These are phyloP conservation scores for Hylodesmum podocarpum DNA, from an alignment of 306 rosid species.

Conservation along the genomic window DNA sequence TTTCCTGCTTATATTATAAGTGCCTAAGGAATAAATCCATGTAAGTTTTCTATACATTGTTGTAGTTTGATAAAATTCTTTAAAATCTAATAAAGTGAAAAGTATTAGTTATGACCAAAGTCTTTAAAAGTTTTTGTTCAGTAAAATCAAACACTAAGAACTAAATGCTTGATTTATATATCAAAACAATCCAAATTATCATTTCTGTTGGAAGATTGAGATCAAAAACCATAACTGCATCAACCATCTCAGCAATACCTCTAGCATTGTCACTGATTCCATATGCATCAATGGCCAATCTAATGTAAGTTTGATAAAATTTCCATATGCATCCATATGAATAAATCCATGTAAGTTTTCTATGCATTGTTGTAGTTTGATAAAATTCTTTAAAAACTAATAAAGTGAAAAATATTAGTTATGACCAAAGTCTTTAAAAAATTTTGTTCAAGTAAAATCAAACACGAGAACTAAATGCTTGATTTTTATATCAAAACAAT, in stretches of 20 bases:
- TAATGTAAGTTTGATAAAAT: too few relatives aligned
- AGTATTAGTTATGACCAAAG: slow-evolving; percentile 20
- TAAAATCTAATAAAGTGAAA: slow-evolving; percentile 49
- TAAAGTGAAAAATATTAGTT: neutral
- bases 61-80: slow-evolving; percentile 83
- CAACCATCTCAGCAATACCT: slow-evolving; percentile 99
- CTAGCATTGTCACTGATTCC: slow-evolving; percentile 99
- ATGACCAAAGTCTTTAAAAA: slow-evolving; percentile 19
- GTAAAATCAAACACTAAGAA: slow-evolving; percentile 12
- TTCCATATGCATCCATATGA: too few relatives aligned
- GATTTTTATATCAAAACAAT: slow-evolving; percentile 7
- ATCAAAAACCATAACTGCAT: too few relatives aligned
- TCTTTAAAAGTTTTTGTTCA: slow-evolving; percentile 7
- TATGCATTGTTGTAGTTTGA: slow-evolving; percentile 82
- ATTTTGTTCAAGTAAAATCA: slow-evolving; percentile 16
- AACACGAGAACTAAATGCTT: slow-evolving; percentile 11
- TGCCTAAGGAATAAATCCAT: slow-evolving; percentile 96
- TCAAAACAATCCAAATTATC: slow-evolving; percentile 48
- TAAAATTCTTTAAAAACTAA: slow-evolving; percentile 83
- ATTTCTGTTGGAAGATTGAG: slow-evolving; percentile 92
- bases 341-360: slow-evolving; percentile 94
- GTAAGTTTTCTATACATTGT: slow-evolving; percentile 89
- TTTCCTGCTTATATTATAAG: slow-evolving; percentile 75
- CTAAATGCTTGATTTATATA: slow-evolving; percentile 1
- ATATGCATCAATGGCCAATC: slow-evolving; percentile 95